Percentiles rank a stretch among this genome's conserved stretches.
Evolutionary conservation across 2,329 filamentous ascomycete species (phyloP).

Genomic region (Aureobasidium vineae): DNA sequence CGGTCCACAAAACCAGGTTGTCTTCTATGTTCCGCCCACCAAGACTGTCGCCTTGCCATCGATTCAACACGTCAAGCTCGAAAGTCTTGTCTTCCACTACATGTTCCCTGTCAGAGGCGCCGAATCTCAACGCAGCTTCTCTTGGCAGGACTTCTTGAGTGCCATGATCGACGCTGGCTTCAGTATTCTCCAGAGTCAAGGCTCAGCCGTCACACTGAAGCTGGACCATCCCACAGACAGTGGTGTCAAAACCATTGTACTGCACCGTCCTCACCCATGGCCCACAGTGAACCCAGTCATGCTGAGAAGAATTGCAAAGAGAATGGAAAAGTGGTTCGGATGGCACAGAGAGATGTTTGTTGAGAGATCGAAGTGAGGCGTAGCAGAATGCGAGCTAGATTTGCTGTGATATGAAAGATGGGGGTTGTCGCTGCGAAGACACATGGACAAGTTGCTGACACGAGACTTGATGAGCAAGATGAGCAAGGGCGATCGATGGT

Average conservation of each 20-base stretch:
- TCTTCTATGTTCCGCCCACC: background rate
- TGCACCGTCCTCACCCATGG: slow-evolving; percentile 37
- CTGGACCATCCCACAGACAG: background rate
- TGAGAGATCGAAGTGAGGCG: slow-evolving; percentile 23
- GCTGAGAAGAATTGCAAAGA: slow-evolving; percentile 34
- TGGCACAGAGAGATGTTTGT: slow-evolving; percentile 33
- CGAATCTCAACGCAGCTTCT: slow-evolving; percentile 7
- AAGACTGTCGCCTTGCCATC: background rate
- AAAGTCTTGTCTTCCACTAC: background rate
- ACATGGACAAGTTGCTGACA: background rate
- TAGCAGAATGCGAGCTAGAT: background rate
- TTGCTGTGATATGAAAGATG: background rate
- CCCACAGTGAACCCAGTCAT: slow-evolving; percentile 34
- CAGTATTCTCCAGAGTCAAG: slow-evolving; percentile 26
- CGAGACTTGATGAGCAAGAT: too few species aligned
- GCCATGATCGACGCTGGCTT: slow-evolving; percentile 30
- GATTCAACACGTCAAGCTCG: background rate
- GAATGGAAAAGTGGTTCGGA: slow-evolving; percentile 37
- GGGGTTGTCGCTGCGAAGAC: background rate
- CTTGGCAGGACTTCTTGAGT: slow-evolving; percentile 29
- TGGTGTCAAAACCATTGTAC: slow-evolving; percentile 25
- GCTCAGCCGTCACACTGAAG: slow-evolving; percentile 29
- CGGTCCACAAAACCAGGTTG: background rate
- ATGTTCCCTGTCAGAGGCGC: background rate
- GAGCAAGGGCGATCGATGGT: too few species aligned